Conservation (phyloP, 768 basidiomycete genomes). For the Naganishia friedmannii region DNA sequence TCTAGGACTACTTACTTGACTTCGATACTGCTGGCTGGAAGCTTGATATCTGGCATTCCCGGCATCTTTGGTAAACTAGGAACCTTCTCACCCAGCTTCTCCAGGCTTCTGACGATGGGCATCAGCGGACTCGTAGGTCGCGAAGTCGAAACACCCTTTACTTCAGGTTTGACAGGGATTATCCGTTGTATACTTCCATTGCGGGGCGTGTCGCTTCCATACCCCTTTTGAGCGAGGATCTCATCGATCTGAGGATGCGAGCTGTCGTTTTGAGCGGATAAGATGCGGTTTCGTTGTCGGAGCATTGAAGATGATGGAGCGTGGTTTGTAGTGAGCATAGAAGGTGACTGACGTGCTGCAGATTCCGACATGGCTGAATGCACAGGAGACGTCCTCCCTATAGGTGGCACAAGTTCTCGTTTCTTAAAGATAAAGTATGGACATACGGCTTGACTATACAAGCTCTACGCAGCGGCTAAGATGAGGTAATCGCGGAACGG, state of each 20-base stretch:
- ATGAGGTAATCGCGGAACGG: not conserved
- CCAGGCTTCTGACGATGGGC: conserved; percentile 19
- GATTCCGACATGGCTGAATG: not conserved
- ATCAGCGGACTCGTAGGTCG: conserved; percentile 22
- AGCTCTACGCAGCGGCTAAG: too few species aligned
- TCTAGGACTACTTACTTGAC: conserved; percentile 32
- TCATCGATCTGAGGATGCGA: conserved; percentile 9
- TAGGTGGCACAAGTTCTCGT: too few species aligned
- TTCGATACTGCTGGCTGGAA: conserved; percentile 31
- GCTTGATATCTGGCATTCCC: conserved; percentile 29
- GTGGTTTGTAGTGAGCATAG: not conserved
- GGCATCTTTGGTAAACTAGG: conserved; percentile 29
- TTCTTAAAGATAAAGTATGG: too few species aligned
- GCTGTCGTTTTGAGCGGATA: conserved; percentile 15
- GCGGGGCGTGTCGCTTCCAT: not conserved
- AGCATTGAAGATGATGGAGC: not conserved
- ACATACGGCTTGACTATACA: too few species aligned
- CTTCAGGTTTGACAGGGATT: not conserved
- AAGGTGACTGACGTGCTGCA: not conserved
- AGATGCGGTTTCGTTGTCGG: conserved; percentile 12
- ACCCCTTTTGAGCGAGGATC: conserved; percentile 11
- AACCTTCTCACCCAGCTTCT: conserved; percentile 23
- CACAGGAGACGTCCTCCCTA: too few species aligned
- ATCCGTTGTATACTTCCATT: not conserved
- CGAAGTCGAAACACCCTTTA: conserved; percentile 2